These are phyloP conservation scores for Tetraselmis chui DNA, from an alignment of 139 green algal species.

Conservation along the genomic window DNA sequence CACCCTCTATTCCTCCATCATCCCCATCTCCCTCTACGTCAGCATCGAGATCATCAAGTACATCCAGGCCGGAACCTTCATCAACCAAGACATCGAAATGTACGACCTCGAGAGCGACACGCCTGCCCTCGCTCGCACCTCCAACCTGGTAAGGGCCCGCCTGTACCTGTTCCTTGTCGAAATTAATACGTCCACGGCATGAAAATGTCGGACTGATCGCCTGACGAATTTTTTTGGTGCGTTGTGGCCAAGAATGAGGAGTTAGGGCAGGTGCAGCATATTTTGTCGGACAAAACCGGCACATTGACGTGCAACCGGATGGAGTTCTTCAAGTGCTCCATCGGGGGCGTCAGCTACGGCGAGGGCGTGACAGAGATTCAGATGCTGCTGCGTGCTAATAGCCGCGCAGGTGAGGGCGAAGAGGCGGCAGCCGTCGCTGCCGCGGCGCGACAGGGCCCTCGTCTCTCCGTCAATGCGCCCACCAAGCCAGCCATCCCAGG, in stretches of 20 bases:
- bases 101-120: slow-evolving; percentile 31
- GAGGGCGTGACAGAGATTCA: slow-evolving; percentile 84
- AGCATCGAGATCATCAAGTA: slow-evolving; percentile 19
- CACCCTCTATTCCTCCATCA: slow-evolving; percentile 54
- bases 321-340: slow-evolving; percentile 90
- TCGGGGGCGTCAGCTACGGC: slow-evolving; percentile 77
- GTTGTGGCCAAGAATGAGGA: slow-evolving; percentile 16
- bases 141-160: slow-evolving; percentile 18
- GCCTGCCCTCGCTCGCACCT: slow-evolving; percentile 29
- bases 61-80: slow-evolving; percentile 19
- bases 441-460: not conserved
- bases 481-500: not conserved
- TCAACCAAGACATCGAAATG: slow-evolving; percentile 32
- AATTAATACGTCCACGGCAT: too few relatives aligned
- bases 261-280: slow-evolving; percentile 35
- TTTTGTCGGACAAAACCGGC: slow-evolving; percentile 55
- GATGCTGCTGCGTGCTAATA: slow-evolving; percentile 8
- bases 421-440: too few relatives aligned
- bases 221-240: not conserved
- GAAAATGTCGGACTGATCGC: too few relatives aligned
- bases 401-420: not conserved
- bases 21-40: slow-evolving; percentile 18
- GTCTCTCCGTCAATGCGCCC: not conserved
- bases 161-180: too few relatives aligned
- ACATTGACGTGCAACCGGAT: slow-evolving; percentile 66